A percentile compares a stretch with the other conserved stretches of the same genome.
Conservation (phyloP, 805 yeast genomes). For the Brettanomyces bruxellensis region DNA sequence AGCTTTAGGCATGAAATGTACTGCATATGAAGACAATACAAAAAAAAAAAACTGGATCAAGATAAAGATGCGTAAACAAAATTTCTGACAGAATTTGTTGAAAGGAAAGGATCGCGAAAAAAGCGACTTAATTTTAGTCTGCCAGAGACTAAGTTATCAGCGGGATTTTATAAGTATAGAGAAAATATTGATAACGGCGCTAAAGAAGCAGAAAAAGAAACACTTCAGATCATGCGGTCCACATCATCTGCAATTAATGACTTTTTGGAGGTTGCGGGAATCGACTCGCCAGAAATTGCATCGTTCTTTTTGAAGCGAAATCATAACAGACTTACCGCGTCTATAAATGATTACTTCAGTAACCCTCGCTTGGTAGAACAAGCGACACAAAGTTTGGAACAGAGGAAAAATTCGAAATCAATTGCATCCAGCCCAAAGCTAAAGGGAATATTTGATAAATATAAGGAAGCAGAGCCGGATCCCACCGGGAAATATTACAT, state of each 20-base stretch:
- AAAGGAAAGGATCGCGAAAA: too few species aligned
- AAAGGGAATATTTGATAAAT: conserved; percentile 25
- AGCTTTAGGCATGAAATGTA: background rate
- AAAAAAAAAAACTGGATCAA: background rate
- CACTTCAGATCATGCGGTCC: background rate
- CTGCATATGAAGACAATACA: background rate
- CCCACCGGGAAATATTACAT: conserved; percentile 30
- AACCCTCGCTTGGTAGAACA: conserved; percentile 11
- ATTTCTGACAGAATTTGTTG: background rate
- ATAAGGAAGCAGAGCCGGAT: conserved; percentile 18
- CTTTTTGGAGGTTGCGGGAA: conserved; percentile 34
- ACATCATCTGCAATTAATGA: conserved; percentile 16
- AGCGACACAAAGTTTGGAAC: conserved; percentile 2
- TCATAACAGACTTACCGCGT: conserved; percentile 11
- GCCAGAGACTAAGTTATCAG: too few species aligned
- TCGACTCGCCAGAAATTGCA: conserved; percentile 26
- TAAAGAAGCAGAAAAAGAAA: too few species aligned
- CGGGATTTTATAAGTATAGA: too few species aligned
- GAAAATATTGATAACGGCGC: too few species aligned
- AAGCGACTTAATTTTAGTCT: too few species aligned
- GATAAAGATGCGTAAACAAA: background rate
- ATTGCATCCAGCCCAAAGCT: conserved; percentile 11
- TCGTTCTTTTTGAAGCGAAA: conserved; percentile 24
- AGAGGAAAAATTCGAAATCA: background rate
- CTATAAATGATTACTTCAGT: conserved; percentile 18